Base-by-base conservation (phyloP, 441 rosid species). In the Daphne laureola region DNA sequence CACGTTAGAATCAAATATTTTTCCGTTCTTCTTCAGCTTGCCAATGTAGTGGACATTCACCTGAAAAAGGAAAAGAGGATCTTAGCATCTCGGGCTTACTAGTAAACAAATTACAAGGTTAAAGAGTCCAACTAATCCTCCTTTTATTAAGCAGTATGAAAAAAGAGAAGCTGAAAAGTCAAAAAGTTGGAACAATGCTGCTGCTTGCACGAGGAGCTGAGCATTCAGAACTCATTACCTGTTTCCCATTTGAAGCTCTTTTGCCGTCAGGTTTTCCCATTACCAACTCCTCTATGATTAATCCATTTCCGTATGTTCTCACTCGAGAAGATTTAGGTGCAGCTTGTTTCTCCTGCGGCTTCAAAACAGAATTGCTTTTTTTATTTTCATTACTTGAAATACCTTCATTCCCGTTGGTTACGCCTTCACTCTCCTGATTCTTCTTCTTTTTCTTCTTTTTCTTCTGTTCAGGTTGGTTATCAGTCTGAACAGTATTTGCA, bases 181-280 rank as follows among this genome's bases (percentile, higher is more conserved):
- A 5, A 31, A 8, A 31, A 31, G 11, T 31, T 21, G 11, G 38
- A 31, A 31, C 0, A 5, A 31, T 31, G 4, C 7, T 31, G 12
- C 0, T 31, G 38, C 38, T 5, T 5, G 38, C 38, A 31, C 0
- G 8, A 31, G 38, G 2, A 5, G 38, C 38, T 8, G 38, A 2
- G 38, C 11, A 4, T 31, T 31, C 9, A 9, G 9, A 31, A 9
- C 9, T 31, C 43, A 50, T 27, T 15, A 90, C 99, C 95, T 68
- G 73, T 50, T 70, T 79, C 57, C 97, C 97, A 53, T 83, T 89
- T 54, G 78, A 67, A 62, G 99, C 99, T 66, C 71, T 83, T 78
- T 75, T 90, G 57, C 86, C 95, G 63, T 85, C 80, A 14, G 98
- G 97, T 71, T 75, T 82, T 62, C 99, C 93, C 86, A 93, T 82